Evolutionary conservation across 129 eudicot genomes (phyloP).

Genomic region (Flaveria sonorensis): DNA sequence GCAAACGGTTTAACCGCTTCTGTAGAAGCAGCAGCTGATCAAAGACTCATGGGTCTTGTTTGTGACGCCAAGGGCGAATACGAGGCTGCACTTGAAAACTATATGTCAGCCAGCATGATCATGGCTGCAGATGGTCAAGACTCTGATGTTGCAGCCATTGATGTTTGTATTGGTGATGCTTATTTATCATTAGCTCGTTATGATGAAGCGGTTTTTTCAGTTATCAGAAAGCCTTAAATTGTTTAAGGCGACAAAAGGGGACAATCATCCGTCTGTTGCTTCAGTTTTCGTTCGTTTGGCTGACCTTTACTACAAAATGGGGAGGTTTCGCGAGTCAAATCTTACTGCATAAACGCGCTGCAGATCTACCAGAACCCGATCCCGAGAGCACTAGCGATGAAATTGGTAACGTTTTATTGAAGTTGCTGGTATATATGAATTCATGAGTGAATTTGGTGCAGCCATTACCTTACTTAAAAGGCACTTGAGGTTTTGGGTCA

Average conservation of each 20-base stretch:
- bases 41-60: slow-evolving; percentile 12
- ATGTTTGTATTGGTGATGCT: slow-evolving; percentile 15
- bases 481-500: slow-evolving; percentile 5
- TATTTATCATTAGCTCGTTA: not conserved
- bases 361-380: slow-evolving; percentile 7
- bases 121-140: slow-evolving; percentile 5
- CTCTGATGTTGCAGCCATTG: slow-evolving; percentile 12
- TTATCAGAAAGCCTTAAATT: not conserved
- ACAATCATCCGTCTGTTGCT: slow-evolving; percentile 13
- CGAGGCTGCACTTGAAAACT: slow-evolving; percentile 9
- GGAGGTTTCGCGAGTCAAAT: slow-evolving; percentile 7
- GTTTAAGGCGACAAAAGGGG: slow-evolving; percentile 1
- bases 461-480: slow-evolving; percentile 7
- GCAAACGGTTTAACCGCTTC: slow-evolving; percentile 2
- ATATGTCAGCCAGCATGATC: not conserved
- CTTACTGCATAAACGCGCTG: slow-evolving; percentile 7
- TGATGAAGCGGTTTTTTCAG: slow-evolving; percentile 1
- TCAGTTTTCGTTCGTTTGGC: slow-evolving; percentile 13
- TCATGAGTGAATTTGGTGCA: not conserved
- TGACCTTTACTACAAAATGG: slow-evolving; percentile 9
- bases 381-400: not conserved
- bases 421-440: slow-evolving; percentile 1
- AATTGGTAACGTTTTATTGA: slow-evolving; percentile 1
- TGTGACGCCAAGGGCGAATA: slow-evolving; percentile 15
- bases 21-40: slow-evolving; percentile 10